Base-by-base conservation (phyloP, 2,329 filamentous ascomycete species). In the Aspergillus pseudoterreus region DNA sequence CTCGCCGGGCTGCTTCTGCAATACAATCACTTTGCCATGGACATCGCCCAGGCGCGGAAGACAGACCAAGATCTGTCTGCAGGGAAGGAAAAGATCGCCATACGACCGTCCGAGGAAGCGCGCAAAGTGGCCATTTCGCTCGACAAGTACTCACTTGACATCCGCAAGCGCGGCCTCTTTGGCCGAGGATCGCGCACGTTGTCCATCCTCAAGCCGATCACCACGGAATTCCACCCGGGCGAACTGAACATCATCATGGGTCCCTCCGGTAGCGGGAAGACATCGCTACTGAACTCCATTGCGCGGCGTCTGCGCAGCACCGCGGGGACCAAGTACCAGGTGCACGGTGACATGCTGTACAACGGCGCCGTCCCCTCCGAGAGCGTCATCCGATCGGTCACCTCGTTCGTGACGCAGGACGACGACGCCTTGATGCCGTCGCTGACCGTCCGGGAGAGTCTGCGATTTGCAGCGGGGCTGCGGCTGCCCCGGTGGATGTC, bases 181-280 rank as follows among this genome's bases (percentile, higher is more conserved):
- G 81, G 81, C 8, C 78, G 76, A 59, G 66, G 63, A 1, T 68
- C 63, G 38, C 69, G 59, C 5, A 61, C 55, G 14, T 45, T 76
- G 12, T 60, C 68, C 0, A 90, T 92, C 10, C 71, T 92, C 12
- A 79, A 85, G 49, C 85, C 86, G 0, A 77, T 91, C 11, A 84
- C 78, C 1, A 75, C 86, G 0, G 82, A 80, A 0, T 91, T 92
- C 57, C 77, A 82, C 43, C 81, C 88, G 0, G 86, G 87, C 0
- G 75, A 80, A 12, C 65, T 92, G 12, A 91, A 91, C 56, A 79
- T 90, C 21, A 88, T 92, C 57, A 90, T 91, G 87, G 88, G 88
- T 0, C 88, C 88, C 0, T 90, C 86, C 0, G 88, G 88, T 0
- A 86, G 83, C 43, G 88, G 88, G 1, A 92, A 92, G 67, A 90